phyloP scores from a whole-genome alignment of 2,329 filamentous ascomycete genomes.

The Colletotrichum cereale region DNA sequence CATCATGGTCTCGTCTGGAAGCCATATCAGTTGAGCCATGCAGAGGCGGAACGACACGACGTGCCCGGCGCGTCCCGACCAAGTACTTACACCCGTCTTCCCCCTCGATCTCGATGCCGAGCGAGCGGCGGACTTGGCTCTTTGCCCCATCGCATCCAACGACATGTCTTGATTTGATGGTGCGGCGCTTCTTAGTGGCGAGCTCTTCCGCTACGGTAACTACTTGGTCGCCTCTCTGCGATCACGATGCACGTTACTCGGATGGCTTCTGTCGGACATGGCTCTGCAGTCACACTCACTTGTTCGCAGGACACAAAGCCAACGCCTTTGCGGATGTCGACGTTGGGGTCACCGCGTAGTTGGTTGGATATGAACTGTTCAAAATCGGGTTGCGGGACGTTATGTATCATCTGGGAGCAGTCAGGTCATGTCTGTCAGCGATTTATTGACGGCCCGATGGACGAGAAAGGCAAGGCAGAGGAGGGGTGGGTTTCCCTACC shows the following conservation, averaged over 20 bases:
- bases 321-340: constrained; percentile 49
- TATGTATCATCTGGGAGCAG: constrained; percentile 53
- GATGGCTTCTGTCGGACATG: not conserved
- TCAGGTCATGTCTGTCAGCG: not conserved
- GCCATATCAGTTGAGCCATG: constrained; percentile 34
- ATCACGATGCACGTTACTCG: too few relatives aligned
- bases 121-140: constrained; percentile 48
- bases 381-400: constrained; percentile 56
- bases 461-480: not conserved
- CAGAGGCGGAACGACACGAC: too few relatives aligned
- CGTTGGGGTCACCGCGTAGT: constrained; percentile 45
- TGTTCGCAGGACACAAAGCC: constrained; percentile 51
- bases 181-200: constrained; percentile 42
- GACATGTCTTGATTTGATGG: constrained; percentile 49
- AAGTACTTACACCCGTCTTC: constrained; percentile 54
- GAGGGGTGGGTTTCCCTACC: not conserved
- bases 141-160: constrained; percentile 54
- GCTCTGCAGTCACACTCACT: constrained; percentile 39
- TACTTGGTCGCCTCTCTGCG: constrained; percentile 44
- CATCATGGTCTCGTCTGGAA: constrained; percentile 59
- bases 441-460: not conserved
- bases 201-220: constrained; percentile 49
- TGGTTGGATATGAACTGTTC: constrained; percentile 47
- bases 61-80: too few relatives aligned
- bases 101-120: constrained; percentile 54